Percentiles rank a stretch among this genome's conserved stretches.
phyloP scores from a whole-genome alignment of 164 flowering plant genomes.

The Taxillus chinensis region DNA sequence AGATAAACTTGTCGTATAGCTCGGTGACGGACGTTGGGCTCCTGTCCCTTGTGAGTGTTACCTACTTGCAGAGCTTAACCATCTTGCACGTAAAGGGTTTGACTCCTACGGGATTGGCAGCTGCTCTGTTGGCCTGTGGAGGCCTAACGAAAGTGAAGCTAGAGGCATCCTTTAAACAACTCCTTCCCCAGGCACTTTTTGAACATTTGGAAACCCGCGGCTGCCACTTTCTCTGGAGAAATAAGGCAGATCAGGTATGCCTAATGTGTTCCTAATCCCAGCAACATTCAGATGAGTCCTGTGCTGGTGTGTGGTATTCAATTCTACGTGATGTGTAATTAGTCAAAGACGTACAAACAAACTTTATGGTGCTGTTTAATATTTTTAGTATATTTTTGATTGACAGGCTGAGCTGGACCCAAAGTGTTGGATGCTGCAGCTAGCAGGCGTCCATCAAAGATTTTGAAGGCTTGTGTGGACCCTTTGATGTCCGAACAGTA shows the following conservation, averaged over 20 bases:
- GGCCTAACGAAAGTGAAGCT: slow-evolving; percentile 78
- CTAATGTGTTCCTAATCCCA: not conserved
- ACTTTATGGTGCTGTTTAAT: too few species aligned
- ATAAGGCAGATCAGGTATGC: slow-evolving; percentile 54
- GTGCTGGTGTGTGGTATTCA: too few species aligned
- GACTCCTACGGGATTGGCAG: slow-evolving; percentile 55
- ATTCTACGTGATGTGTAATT: too few species aligned
- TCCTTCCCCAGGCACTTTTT: slow-evolving; percentile 43
- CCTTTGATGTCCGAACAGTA: too few species aligned
- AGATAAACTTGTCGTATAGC: slow-evolving; percentile 79
- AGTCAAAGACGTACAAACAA: too few species aligned
- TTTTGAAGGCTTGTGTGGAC: not conserved
- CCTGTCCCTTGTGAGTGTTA: slow-evolving; percentile 67
- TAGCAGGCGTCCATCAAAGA: slow-evolving; percentile 23
- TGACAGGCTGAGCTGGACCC: slow-evolving; percentile 63
- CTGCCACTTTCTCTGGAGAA: slow-evolving; percentile 72
- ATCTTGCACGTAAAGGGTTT: slow-evolving; percentile 59
- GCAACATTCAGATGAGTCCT: too few species aligned
- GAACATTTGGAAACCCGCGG: slow-evolving; percentile 77
- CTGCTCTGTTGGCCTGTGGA: slow-evolving; percentile 62
- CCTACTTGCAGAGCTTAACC: slow-evolving; percentile 66
- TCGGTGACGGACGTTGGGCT: slow-evolving; percentile 75
- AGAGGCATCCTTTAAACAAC: slow-evolving; percentile 38
- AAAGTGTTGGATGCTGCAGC: slow-evolving; percentile 49
- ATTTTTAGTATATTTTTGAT: slow-evolving; percentile 1